Percentiles rank a stretch among this genome's conserved stretches.
phyloP scores from a whole-genome alignment of 768 basidiomycete genomes.

The Calocybe gangraenosa region DNA sequence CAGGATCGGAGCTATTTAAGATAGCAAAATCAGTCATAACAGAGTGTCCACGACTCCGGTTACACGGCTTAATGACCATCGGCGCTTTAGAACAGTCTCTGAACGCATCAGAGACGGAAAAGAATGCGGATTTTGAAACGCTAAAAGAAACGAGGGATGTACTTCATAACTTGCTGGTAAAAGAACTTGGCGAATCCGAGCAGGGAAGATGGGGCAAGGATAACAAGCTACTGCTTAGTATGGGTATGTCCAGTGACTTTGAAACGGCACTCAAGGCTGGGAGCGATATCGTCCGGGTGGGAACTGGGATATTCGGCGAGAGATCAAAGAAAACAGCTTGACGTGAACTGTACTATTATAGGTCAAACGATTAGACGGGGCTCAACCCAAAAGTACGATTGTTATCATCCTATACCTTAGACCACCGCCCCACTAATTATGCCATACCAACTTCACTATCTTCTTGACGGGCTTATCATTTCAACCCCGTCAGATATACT shows the following conservation, averaged over 20 bases:
- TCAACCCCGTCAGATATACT: not conserved
- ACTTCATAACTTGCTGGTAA: constrained; percentile 43
- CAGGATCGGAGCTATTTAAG: constrained; percentile 49
- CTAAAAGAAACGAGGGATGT: constrained; percentile 62
- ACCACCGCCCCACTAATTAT: too few species aligned
- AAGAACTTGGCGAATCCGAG: constrained; percentile 19
- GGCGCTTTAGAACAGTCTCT: constrained; percentile 78
- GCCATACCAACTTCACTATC: too few species aligned
- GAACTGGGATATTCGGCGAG: constrained; percentile 84
- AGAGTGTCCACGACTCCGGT: constrained; percentile 67
- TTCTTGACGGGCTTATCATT: too few species aligned
- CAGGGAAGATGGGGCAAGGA: constrained; percentile 44
- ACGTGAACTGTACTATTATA: constrained; percentile 7
- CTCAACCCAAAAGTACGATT: too few species aligned
- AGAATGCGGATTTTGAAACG: constrained; percentile 68
- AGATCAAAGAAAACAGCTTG: constrained; percentile 47
- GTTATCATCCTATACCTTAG: too few species aligned
- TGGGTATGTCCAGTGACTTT: constrained; percentile 98
- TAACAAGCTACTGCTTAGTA: constrained; percentile 64
- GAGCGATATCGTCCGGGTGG: constrained; percentile 86
- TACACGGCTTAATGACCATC: constrained; percentile 96
- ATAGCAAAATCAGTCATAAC: constrained; percentile 70
- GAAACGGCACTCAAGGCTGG: constrained; percentile 81
- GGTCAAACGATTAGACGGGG: too few species aligned
- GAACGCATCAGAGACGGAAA: constrained; percentile 36